Evolutionary conservation across 2,329 filamentous ascomycete genomes (phyloP).

Genomic region (Phaeoacremonium minimum): DNA sequence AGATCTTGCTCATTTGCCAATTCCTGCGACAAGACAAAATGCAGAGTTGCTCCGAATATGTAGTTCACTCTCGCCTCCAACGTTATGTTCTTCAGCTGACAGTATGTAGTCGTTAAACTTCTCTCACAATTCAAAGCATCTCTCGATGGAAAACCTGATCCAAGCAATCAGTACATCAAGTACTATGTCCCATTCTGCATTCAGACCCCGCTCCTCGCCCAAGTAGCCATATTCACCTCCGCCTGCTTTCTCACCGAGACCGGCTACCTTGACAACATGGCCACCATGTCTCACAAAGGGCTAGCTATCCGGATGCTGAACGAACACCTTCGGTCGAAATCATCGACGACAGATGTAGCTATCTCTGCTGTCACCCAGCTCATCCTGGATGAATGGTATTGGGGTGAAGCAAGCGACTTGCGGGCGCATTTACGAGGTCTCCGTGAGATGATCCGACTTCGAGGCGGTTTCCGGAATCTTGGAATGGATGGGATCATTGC

Average conservation of each 20-base stretch:
- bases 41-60: constrained; percentile 43
- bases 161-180: constrained; percentile 38
- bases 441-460: constrained; percentile 39
- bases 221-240: constrained; percentile 45
- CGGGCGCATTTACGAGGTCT: constrained; percentile 41
- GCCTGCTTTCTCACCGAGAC: constrained; percentile 48
- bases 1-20: constrained; percentile 33
- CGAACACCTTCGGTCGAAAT: constrained; percentile 33
- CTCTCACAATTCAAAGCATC: constrained; percentile 46
- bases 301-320: constrained; percentile 41
- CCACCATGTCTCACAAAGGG: constrained; percentile 37
- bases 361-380: constrained; percentile 45
- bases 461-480: constrained; percentile 39
- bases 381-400: constrained; percentile 49
- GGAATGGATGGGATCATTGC: constrained; percentile 41
- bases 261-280: constrained; percentile 36
- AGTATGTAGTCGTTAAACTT: constrained; percentile 36
- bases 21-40: constrained; percentile 35
- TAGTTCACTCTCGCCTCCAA: constrained; percentile 18
- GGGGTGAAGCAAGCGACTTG: constrained; percentile 40
- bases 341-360: constrained; percentile 36
- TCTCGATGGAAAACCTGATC: constrained; percentile 41
- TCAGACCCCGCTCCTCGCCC: constrained; percentile 43
- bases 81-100: not conserved
- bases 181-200: constrained; percentile 42